Percentiles rank a stretch among this genome's conserved stretches.
These are phyloP conservation scores for Rhizoclosmatium sp. DNA, from an alignment of 192 early-diverging fungal genomes.

Conservation along the genomic window DNA sequence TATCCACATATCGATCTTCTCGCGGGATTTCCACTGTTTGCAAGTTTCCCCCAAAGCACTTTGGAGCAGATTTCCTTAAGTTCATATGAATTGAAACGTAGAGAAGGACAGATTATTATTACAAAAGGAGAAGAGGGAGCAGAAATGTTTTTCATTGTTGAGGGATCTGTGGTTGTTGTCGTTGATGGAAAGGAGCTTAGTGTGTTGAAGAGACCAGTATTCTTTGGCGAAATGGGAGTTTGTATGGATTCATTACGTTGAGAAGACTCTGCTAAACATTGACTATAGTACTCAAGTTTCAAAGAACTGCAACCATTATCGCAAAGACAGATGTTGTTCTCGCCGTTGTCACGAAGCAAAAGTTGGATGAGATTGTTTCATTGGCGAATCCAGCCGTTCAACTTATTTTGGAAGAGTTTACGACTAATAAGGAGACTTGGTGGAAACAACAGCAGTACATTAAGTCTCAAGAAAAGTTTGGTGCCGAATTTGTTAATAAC, in stretches of 20 bases:
- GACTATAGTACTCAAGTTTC: conserved; percentile 16
- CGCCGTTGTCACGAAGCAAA: conserved; percentile 53
- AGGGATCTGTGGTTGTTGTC: conserved; percentile 42
- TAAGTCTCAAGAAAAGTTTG: conserved; percentile 44
- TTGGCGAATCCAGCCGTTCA: conserved; percentile 32
- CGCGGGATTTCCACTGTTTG: conserved; percentile 50
- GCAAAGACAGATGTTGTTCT: conserved; percentile 46
- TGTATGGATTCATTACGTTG: conserved; percentile 31
- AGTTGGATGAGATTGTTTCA: conserved; percentile 37
- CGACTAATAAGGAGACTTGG: conserved; percentile 32
- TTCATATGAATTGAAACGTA: conserved; percentile 40
- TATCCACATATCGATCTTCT: conserved; percentile 28
- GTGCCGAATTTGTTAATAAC: conserved; percentile 54
- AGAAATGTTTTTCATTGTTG: conserved; percentile 50
- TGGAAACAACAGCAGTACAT: conserved; percentile 39
- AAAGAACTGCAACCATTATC: conserved; percentile 42
- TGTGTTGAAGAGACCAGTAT: conserved; percentile 15
- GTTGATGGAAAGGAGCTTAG: conserved; percentile 20
- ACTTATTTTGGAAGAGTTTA: conserved; percentile 25
- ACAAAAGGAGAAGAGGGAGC: conserved; percentile 49
- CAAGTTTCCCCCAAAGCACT: conserved; percentile 43
- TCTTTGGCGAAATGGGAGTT: conserved; percentile 54
- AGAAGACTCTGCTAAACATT: not conserved
- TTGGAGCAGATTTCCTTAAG: conserved; percentile 30
- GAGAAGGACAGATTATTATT: conserved; percentile 48